phyloP scores from a whole-genome alignment of 768 basidiomycete species.

The Suillus cothurnatus region DNA sequence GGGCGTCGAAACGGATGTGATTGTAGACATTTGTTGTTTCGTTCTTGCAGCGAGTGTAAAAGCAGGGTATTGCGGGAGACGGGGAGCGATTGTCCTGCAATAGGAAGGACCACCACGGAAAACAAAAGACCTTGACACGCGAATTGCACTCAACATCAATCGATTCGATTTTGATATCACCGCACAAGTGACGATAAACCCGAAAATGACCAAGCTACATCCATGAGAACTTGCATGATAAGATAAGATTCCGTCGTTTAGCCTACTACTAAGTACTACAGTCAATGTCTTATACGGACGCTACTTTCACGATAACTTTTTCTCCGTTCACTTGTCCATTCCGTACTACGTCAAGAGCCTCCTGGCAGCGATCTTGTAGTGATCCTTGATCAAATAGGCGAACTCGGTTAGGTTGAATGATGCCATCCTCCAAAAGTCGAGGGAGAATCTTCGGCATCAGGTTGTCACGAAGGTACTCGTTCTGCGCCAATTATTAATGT shows the following conservation, averaged over 20 bases:
- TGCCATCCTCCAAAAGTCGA: conserved; percentile 37
- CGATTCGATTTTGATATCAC: not conserved
- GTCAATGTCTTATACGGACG: not conserved
- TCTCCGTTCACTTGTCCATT: conserved; percentile 52
- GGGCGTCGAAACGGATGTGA: conserved; percentile 2
- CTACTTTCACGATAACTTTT: conserved; percentile 48
- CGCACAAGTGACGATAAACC: not conserved
- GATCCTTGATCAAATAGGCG: conserved; percentile 44
- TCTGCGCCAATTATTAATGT: conserved; percentile 26
- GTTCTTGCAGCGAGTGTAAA: not conserved
- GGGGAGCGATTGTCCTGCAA: not conserved
- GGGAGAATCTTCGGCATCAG: conserved; percentile 51
- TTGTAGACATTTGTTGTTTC: conserved; percentile 9
- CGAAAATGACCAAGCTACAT: not conserved
- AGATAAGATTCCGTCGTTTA: not conserved
- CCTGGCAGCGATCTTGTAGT: conserved; percentile 41
- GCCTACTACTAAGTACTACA: not conserved
- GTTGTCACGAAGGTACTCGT: conserved; percentile 43
- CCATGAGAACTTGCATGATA: not conserved
- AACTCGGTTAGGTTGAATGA: conserved; percentile 45
- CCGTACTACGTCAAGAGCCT: conserved; percentile 47
- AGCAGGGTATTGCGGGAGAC: not conserved
- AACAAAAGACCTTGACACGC: not conserved
- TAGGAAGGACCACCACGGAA: not conserved
- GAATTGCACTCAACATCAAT: not conserved